Percentiles rank a stretch among this genome's conserved stretches.
phyloP scores from a whole-genome alignment of 306 rosid genomes.

The Amphicarpaea edgeworthii region DNA sequence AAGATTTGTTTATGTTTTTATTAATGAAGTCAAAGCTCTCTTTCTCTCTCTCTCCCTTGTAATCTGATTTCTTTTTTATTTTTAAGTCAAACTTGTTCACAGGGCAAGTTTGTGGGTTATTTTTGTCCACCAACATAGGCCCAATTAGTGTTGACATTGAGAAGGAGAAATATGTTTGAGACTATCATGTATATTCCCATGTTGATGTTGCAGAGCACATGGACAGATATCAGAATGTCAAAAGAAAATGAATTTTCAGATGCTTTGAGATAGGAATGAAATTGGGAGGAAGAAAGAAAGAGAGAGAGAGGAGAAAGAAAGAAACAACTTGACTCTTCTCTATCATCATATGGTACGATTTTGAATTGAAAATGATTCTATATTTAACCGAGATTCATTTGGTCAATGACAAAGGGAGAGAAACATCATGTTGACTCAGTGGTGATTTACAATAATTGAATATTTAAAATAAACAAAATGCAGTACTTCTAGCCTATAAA shows the following conservation, averaged over 20 bases:
- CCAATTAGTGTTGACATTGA: constrained; percentile 52
- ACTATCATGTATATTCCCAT: constrained; percentile 47
- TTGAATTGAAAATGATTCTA: constrained; percentile 1
- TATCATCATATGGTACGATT: neutral
- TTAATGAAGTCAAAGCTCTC: constrained; percentile 46
- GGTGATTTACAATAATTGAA: neutral
- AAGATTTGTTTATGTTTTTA: constrained; percentile 19
- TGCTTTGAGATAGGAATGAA: constrained; percentile 53
- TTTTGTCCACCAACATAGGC: constrained; percentile 39
- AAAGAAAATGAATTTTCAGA: constrained; percentile 34
- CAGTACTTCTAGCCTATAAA: no score
- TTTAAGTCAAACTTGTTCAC: constrained; percentile 41
- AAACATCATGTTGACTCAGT: neutral
- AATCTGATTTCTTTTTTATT: neutral
- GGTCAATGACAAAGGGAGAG: constrained; percentile 22
- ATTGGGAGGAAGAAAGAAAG: neutral
- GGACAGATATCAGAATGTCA: constrained; percentile 51
- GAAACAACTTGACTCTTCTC: constrained; percentile 8
- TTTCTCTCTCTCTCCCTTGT: constrained; percentile 29
- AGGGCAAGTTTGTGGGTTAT: constrained; percentile 51
- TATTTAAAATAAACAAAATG: neutral
- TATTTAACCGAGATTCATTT: neutral
- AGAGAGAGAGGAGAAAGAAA: neutral
- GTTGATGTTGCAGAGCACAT: constrained; percentile 71
- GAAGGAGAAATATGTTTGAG: constrained; percentile 19